These are phyloP conservation scores for Aurinia saxatilis DNA, from an alignment of 345 rosid species.

Conservation along the genomic window DNA sequence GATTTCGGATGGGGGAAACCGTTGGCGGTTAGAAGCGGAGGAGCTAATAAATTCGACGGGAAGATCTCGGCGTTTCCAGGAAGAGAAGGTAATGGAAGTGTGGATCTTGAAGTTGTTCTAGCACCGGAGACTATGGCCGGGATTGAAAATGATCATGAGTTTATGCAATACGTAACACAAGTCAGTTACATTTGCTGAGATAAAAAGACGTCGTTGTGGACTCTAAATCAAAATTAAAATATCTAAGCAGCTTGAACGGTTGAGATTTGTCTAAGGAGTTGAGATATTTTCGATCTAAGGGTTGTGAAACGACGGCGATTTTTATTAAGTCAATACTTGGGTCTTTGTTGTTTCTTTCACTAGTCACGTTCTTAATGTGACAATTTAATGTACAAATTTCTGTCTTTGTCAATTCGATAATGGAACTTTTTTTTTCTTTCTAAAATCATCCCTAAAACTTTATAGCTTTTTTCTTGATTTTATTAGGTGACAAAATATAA, in stretches of 20 bases:
- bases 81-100: slow-evolving; percentile 67
- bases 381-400: slow-evolving; percentile 22
- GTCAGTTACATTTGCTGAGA: slow-evolving; percentile 8
- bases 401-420: slow-evolving; percentile 17
- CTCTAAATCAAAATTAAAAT: background rate
- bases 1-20: slow-evolving; percentile 98
- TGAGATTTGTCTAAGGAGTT: background rate
- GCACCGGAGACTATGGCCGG: slow-evolving; percentile 65
- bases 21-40: slow-evolving; percentile 82
- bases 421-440: background rate
- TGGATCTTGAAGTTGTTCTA: slow-evolving; percentile 86
- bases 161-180: slow-evolving; percentile 72
- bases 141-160: slow-evolving; percentile 59
- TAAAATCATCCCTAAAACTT: background rate
- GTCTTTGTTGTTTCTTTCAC: slow-evolving; percentile 15
- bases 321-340: background rate
- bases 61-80: slow-evolving; percentile 92
- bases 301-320: background rate
- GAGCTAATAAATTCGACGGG: slow-evolving; percentile 93
- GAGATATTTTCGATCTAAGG: background rate
- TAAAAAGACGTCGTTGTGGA: background rate
- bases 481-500: background rate
- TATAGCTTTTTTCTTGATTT: background rate
- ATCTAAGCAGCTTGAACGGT: slow-evolving; percentile 13
- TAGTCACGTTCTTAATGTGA: slow-evolving; percentile 20